A percentile compares a stretch with the other conserved stretches of the same genome.
Conservation (phyloP, 495 filamentous ascomycete species). For the Aspergillus egyptiacus region DNA sequence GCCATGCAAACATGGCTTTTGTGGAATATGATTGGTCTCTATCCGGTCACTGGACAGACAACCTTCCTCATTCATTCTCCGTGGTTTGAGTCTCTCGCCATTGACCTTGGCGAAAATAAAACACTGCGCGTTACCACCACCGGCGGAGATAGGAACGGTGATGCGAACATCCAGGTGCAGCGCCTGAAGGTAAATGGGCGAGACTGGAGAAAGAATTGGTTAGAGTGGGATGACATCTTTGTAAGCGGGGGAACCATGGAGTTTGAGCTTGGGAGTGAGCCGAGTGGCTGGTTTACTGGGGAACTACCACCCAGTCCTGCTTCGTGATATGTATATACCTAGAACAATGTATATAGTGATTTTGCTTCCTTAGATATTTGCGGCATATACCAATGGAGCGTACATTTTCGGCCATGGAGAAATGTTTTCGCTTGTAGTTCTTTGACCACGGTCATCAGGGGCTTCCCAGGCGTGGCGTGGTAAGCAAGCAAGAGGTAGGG, state of each 20-base stretch:
- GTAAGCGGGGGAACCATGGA: constrained; percentile 48
- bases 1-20: constrained; percentile 56
- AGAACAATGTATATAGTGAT: no score
- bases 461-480: no score
- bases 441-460: no score
- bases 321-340: constrained; percentile 14
- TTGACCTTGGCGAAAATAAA: constrained; percentile 43
- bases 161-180: constrained; percentile 42
- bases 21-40: constrained; percentile 58
- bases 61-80: constrained; percentile 52
- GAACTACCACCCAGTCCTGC: constrained; percentile 51
- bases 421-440: no score
- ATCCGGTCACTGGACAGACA: constrained; percentile 49
- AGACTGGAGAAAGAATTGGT: constrained; percentile 47
- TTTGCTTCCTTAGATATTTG: no score
- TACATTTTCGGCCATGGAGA: no score
- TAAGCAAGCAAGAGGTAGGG: no score
- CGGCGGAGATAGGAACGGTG: constrained; percentile 39
- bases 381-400: no score
- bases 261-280: constrained; percentile 44
- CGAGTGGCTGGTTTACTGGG: constrained; percentile 43
- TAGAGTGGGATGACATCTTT: constrained; percentile 52
- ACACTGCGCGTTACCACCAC: constrained; percentile 39
- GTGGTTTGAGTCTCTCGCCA: constrained; percentile 47
- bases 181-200: constrained; percentile 44